Evolutionary conservation across 2,329 filamentous ascomycete species (phyloP).

Genomic region (Trichoderma polysporum): DNA sequence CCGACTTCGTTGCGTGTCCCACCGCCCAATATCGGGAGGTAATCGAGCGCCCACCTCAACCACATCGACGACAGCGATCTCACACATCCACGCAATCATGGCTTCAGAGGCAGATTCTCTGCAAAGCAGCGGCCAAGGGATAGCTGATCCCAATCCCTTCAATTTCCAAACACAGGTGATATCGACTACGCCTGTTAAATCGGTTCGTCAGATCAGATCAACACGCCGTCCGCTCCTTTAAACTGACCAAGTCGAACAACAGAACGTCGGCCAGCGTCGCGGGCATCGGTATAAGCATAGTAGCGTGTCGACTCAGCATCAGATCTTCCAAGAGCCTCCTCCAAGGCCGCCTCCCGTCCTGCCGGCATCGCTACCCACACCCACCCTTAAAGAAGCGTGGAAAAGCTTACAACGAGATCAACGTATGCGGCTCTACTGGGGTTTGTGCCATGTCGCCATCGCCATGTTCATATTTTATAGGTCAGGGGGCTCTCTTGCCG

Average conservation of each 20-base stretch:
- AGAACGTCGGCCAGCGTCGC: slow-evolving; percentile 87
- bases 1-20: not conserved
- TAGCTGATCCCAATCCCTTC: slow-evolving; percentile 66
- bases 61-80: not conserved
- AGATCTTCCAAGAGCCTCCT: slow-evolving; percentile 93
- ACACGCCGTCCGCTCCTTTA: not conserved
- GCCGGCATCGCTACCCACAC: slow-evolving; percentile 87
- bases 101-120: slow-evolving; percentile 22
- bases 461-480: slow-evolving; percentile 84
- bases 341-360: slow-evolving; percentile 82
- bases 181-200: slow-evolving; percentile 73
- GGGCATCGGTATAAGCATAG: slow-evolving; percentile 98
- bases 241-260: slow-evolving; percentile 16
- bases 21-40: not conserved
- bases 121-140: slow-evolving; percentile 25
- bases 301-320: slow-evolving; percentile 82
- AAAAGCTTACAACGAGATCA: slow-evolving; percentile 88
- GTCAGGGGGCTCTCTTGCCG: slow-evolving; percentile 80
- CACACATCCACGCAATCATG: not conserved
- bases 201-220: slow-evolving; percentile 51
- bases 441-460: slow-evolving; percentile 79
- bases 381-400: slow-evolving; percentile 84
- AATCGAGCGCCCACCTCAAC: not conserved
- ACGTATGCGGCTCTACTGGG: slow-evolving; percentile 81
- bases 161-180: slow-evolving; percentile 88